Conservation (phyloP, 176 grass and related monocot species). For the Zizania latifolia region DNA sequence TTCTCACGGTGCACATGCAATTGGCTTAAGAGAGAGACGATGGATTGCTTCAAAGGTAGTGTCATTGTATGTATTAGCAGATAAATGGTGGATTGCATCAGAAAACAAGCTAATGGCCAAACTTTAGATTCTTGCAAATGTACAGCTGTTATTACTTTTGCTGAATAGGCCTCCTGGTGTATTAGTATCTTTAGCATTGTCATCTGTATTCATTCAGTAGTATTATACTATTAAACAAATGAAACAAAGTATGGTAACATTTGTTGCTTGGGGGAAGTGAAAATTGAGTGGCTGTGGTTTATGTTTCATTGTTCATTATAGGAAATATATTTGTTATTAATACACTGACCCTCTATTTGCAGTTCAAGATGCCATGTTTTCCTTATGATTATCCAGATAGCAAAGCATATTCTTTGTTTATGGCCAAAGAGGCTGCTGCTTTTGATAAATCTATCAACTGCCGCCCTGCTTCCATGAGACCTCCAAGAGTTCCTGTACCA, state of each 20-base stretch:
- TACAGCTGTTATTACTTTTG: background rate
- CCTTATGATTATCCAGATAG: slow-evolving; percentile 93
- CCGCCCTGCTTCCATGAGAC: slow-evolving; percentile 53
- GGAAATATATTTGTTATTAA: slow-evolving; percentile 17
- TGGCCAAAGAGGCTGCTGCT: slow-evolving; percentile 44
- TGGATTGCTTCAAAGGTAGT: slow-evolving; percentile 89
- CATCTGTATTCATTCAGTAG: background rate
- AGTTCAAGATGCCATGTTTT: slow-evolving; percentile 69
- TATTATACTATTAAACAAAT: background rate
- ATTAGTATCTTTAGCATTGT: background rate
- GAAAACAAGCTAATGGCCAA: background rate
- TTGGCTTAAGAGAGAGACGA: slow-evolving; percentile 81
- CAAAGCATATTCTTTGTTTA: slow-evolving; percentile 50
- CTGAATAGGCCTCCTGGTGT: background rate
- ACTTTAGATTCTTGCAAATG: background rate
- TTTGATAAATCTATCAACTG: slow-evolving; percentile 41
- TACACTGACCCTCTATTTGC: slow-evolving; percentile 11
- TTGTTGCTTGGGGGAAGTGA: background rate
- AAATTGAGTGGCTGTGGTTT: background rate
- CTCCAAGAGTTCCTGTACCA: slow-evolving; percentile 40
- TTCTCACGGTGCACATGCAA: slow-evolving; percentile 48
- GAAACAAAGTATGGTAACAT: background rate
- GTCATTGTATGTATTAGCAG: slow-evolving; percentile 25
- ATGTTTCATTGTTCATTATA: background rate
- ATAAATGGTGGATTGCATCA: background rate